Base-by-base conservation (phyloP, 2,329 filamentous ascomycete species). In the Exophiala alcalophila region DNA sequence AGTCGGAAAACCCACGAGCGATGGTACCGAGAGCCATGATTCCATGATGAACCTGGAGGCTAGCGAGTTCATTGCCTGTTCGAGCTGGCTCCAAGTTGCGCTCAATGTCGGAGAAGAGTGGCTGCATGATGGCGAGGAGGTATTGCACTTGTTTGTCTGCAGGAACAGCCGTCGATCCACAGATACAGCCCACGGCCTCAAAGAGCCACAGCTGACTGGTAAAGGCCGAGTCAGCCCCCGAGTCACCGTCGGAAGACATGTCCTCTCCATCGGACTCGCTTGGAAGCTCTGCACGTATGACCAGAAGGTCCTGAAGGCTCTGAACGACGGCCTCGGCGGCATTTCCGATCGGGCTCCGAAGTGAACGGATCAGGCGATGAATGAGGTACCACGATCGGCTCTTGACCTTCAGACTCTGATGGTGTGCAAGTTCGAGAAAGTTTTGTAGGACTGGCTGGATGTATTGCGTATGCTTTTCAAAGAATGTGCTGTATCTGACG, bases 371-470 rank as follows among this genome's bases (percentile, higher is more conserved):
- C 50, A 96, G 84, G 18, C 90, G 85, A 57, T 90, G 85, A 69
- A 98, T 96, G 1, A 98, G 78, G 64, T 97, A 98, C 92, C 92
- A 98, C 1, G 92, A 94, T 46, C 92, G 81, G 5, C 84, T 85
- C 58, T 88, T 86, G 51, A 98, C 85, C 57, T 89, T 87, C 48
- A 87, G 78, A 58, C 95, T 85, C 23, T 84, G 78, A 60, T 94
- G 88, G 59, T 97, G 94, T 3, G 92, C 86, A 33, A 96, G 78
- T 9, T 83, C 80, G 31, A 98, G 86, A 64, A 98, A 97, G 60
- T 84, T 89, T 59, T 96, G 89, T 28, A 98, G 74, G 1, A 92
- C 88, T 52, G 83, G 84, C 2, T 87, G 86, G 35, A 97, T 94
- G 48, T 87, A 82, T 15, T 83, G 74, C 20, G 81, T 75, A 59